Evolutionary conservation across 495 filamentous ascomycete species (phyloP).

Genomic region (Trichoderma virens): DNA sequence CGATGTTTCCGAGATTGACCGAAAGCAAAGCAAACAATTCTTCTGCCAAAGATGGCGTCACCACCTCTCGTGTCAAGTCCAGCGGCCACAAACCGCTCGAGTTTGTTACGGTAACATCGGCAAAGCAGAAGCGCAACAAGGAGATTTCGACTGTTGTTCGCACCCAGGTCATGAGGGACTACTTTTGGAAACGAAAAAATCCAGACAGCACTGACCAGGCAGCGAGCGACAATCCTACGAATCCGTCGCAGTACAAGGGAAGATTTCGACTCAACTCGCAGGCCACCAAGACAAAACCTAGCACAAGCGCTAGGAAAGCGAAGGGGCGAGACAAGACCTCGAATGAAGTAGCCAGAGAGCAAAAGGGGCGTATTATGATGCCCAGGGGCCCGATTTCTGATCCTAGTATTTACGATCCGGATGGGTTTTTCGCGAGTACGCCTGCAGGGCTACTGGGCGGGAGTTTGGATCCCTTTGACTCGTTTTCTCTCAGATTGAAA

Average conservation of each 20-base stretch:
- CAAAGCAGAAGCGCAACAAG: background rate
- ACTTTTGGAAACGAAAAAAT: background rate
- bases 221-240: background rate
- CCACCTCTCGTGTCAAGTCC: background rate
- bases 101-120: background rate
- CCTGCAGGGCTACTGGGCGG: background rate
- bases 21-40: background rate
- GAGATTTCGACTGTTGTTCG: background rate
- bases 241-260: background rate
- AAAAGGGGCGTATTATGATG: background rate
- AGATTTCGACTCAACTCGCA: background rate
- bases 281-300: background rate
- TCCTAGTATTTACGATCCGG: background rate
- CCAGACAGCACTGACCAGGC: background rate
- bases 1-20: background rate
- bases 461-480: background rate
- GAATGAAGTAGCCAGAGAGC: background rate
- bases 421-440: background rate
- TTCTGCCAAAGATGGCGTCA: background rate
- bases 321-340: background rate
- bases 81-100: background rate
- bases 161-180: slow-evolving; percentile 3
- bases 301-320: background rate
- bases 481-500: background rate
- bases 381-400: background rate